A percentile compares a stretch with the other conserved stretches of the same genome.
Evolutionary conservation across 2,329 filamentous ascomycete species (phyloP).

Genomic region (Ilyonectria sp.): DNA sequence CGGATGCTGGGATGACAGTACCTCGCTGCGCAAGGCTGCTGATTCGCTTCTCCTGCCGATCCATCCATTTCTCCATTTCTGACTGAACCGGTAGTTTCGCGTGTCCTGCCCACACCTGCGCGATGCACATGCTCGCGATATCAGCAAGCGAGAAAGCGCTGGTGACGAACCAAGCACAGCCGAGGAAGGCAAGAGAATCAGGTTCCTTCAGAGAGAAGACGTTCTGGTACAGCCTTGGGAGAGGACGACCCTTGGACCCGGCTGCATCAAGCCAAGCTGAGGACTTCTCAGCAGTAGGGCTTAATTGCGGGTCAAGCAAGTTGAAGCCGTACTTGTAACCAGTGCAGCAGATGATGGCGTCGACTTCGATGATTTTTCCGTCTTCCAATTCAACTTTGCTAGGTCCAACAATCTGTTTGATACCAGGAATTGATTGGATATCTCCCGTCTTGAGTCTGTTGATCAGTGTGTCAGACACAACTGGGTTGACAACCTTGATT

Average conservation of each 20-base stretch:
- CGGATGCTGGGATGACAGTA: conserved; percentile 42
- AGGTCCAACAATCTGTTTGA: conserved; percentile 44
- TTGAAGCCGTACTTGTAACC: conserved; percentile 55
- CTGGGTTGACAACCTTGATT: conserved; percentile 45
- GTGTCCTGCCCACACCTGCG: conserved; percentile 45
- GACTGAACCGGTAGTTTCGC: conserved; percentile 50
- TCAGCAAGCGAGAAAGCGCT: conserved; percentile 46
- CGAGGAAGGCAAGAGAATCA: conserved; percentile 57
- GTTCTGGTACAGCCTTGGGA: conserved; percentile 59
- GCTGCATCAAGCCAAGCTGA: conserved; percentile 36
- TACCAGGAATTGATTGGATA: conserved; percentile 52
- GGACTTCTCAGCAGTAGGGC: conserved; percentile 35
- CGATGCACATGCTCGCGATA: conserved; percentile 52
- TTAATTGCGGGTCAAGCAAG: conserved; percentile 39
- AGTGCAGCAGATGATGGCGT: conserved; percentile 55
- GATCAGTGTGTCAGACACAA: conserved; percentile 49
- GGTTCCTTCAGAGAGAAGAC: conserved; percentile 60
- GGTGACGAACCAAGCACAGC: conserved; percentile 44
- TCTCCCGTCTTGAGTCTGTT: conserved; percentile 55
- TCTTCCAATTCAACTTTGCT: conserved; percentile 50
- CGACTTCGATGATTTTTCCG: conserved; percentile 49
- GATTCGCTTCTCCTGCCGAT: conserved; percentile 39
- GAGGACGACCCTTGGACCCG: conserved; percentile 43
- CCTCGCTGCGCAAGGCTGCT: conserved; percentile 39
- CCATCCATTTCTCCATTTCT: conserved; percentile 53